phyloP scores from a whole-genome alignment of 805 yeast genomes.

The Ogataea pini region DNA sequence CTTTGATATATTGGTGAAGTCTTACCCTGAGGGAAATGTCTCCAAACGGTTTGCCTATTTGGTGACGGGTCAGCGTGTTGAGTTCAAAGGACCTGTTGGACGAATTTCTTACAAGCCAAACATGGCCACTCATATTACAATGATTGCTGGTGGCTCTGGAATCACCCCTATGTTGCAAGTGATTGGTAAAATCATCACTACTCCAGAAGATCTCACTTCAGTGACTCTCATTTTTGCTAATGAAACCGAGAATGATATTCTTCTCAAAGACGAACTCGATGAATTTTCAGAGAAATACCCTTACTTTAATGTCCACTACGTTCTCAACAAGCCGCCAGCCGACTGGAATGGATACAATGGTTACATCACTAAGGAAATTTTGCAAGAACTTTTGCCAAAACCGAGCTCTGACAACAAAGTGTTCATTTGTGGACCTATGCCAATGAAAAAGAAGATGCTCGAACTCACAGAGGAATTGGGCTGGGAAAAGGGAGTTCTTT shows the following conservation, averaged over 20 bases:
- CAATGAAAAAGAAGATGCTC: slow-evolving; percentile 57
- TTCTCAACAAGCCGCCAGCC: slow-evolving; percentile 50
- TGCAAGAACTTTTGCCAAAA: slow-evolving; percentile 53
- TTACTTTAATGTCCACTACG: slow-evolving; percentile 58
- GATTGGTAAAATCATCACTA: slow-evolving; percentile 65
- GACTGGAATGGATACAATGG: slow-evolving; percentile 67
- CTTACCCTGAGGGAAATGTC: slow-evolving; percentile 70
- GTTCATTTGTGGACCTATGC: slow-evolving; percentile 75
- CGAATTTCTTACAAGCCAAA: slow-evolving; percentile 59
- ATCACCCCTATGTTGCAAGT: slow-evolving; percentile 89
- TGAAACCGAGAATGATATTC: slow-evolving; percentile 74
- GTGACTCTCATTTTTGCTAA: slow-evolving; percentile 69
- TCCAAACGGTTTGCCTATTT: slow-evolving; percentile 67
- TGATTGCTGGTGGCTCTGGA: slow-evolving; percentile 87
- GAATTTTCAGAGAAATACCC: slow-evolving; percentile 67
- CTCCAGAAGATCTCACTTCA: slow-evolving; percentile 63
- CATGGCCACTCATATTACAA: slow-evolving; percentile 61
- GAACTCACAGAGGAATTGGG: slow-evolving; percentile 59
- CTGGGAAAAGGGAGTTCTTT: slow-evolving; percentile 45
- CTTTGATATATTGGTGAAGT: slow-evolving; percentile 75
- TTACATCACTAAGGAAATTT: slow-evolving; percentile 57
- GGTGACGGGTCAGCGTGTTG: slow-evolving; percentile 63
- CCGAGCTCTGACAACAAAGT: slow-evolving; percentile 53
- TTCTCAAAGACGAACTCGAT: slow-evolving; percentile 71
- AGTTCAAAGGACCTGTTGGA: slow-evolving; percentile 81